These are phyloP conservation scores for Phytophthora chlamydospora DNA, from an alignment of 352 stramenopile species.

Conservation along the genomic window DNA sequence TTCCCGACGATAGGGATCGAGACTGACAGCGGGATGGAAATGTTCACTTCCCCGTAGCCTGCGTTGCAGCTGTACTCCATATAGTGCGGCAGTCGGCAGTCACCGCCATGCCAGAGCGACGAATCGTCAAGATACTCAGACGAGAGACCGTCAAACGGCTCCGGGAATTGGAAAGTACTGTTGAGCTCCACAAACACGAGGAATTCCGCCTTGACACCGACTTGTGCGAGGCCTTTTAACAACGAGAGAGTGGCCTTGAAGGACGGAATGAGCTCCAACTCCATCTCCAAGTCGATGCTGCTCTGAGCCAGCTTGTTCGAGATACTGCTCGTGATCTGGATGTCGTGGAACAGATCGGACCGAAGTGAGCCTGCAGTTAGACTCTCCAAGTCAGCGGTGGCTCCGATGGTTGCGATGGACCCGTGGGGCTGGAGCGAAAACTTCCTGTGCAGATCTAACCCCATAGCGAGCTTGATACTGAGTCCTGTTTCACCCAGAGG, in stretches of 20 bases:
- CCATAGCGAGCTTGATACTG: slow-evolving; percentile 28
- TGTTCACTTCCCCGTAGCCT: slow-evolving; percentile 36
- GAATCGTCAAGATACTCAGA: slow-evolving; percentile 25
- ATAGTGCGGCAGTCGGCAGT: slow-evolving; percentile 32
- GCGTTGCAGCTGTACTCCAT: slow-evolving; percentile 42
- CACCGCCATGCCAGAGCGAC: slow-evolving; percentile 28
- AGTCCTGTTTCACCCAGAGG: slow-evolving; percentile 27
- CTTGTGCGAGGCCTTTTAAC: slow-evolving; percentile 20
- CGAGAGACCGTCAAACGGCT: slow-evolving; percentile 22
- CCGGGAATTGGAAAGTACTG: slow-evolving; percentile 29
- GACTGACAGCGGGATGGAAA: slow-evolving; percentile 26
- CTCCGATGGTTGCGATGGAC: slow-evolving; percentile 22
- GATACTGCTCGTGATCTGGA: slow-evolving; percentile 27
- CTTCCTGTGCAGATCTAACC: slow-evolving; percentile 24
- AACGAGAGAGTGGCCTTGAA: slow-evolving; percentile 30
- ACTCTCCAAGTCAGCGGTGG: slow-evolving; percentile 14
- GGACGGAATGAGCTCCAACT: slow-evolving; percentile 21
- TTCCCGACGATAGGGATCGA: slow-evolving; percentile 14
- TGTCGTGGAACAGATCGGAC: slow-evolving; percentile 24
- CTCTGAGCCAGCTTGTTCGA: slow-evolving; percentile 34
- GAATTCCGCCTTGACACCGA: slow-evolving; percentile 30
- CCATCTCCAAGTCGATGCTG: slow-evolving; percentile 28
- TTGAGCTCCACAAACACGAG: slow-evolving; percentile 30
- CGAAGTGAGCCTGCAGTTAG: slow-evolving; percentile 23
- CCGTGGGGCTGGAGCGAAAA: slow-evolving; percentile 30